Conservation (phyloP, 371 early-diverging fungal species). For the Apophysomyces sp. region DNA sequence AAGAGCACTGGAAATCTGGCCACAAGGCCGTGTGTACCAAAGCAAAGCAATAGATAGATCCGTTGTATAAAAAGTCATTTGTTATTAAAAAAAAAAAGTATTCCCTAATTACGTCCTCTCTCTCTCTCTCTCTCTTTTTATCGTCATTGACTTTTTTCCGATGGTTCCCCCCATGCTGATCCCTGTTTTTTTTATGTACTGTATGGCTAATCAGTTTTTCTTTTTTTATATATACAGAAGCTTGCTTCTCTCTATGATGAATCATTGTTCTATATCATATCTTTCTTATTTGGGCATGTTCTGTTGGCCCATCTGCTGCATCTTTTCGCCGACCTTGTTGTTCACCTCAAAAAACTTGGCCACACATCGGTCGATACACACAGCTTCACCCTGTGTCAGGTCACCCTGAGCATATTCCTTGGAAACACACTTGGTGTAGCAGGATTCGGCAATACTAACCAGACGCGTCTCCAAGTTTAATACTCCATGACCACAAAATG, state of each 20-base stretch:
- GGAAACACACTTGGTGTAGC: constrained; percentile 86
- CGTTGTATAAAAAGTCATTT: too few relatives aligned
- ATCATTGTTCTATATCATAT: background rate
- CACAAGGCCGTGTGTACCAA: constrained; percentile 52
- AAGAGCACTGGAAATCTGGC: constrained; percentile 61
- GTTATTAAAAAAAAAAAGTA: too few relatives aligned
- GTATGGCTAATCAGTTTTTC: background rate
- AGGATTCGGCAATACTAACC: constrained; percentile 72
- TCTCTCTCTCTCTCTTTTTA: too few relatives aligned
- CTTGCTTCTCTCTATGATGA: background rate
- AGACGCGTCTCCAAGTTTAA: background rate
- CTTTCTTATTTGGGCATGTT: background rate
- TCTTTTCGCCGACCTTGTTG: constrained; percentile 70
- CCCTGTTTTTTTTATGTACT: background rate
- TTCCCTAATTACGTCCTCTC: too few relatives aligned
- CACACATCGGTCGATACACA: constrained; percentile 91
- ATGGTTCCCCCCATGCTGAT: background rate
- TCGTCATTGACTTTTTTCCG: too few relatives aligned
- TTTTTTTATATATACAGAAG: constrained; percentile 1
- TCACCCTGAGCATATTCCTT: constrained; percentile 76
- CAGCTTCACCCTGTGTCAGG: constrained; percentile 90
- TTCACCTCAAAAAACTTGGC: constrained; percentile 81
- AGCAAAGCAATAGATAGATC: background rate
- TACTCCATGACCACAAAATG: background rate
- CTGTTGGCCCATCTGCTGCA: constrained; percentile 52